A percentile compares a stretch with the other conserved stretches of the same genome.
Evolutionary conservation across 257 asterid genomes (phyloP).

Genomic region (Salvia rosmarinus): DNA sequence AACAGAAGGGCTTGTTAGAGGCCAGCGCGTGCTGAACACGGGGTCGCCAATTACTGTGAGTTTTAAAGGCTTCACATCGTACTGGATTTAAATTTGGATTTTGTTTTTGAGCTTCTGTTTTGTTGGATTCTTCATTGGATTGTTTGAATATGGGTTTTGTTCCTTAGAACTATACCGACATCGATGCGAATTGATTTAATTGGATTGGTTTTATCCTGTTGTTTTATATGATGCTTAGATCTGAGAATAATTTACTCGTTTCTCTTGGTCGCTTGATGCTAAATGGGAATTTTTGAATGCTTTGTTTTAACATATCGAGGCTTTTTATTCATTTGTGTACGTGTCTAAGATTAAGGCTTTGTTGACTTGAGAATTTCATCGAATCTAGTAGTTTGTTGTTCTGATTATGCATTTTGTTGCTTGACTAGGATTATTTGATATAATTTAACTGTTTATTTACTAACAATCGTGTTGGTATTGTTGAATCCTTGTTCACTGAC

Average conservation of each 20-base stretch:
- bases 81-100: constrained; percentile 13
- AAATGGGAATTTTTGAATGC: background rate
- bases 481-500: no score
- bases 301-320: background rate
- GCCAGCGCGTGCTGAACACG: constrained; percentile 88
- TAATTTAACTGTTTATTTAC: no score
- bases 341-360: background rate
- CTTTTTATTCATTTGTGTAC: background rate
- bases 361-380: background rate
- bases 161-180: constrained; percentile 1
- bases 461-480: no score
- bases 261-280: constrained; percentile 23
- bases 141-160: background rate
- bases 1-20: constrained; percentile 94
- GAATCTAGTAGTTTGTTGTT: background rate
- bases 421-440: background rate
- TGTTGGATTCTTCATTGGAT: background rate
- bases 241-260: constrained; percentile 6
- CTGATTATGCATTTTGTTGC: background rate
- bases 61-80: background rate
- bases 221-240: constrained; percentile 31
- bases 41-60: constrained; percentile 95
- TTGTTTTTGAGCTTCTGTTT: background rate
- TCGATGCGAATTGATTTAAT: background rate
- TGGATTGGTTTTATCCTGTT: background rate